Percentiles rank a stretch among this genome's conserved stretches.
Conservation (phyloP, 1,139 yeast species). For the Yamadazyma taylorii region DNA sequence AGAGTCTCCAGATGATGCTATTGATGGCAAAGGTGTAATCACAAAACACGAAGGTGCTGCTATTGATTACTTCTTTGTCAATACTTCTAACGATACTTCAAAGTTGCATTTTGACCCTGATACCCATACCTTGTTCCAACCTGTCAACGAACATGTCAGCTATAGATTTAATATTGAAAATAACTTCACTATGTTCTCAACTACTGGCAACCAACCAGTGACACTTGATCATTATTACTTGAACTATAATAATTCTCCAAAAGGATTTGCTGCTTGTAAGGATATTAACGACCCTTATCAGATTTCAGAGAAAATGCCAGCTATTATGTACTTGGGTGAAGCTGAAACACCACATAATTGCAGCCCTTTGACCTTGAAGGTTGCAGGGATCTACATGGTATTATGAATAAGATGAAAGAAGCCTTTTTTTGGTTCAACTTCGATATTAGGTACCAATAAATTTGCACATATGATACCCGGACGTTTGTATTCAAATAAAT, state of each 20-base stretch:
- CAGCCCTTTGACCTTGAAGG: slow-evolving; percentile 3
- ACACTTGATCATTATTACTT: slow-evolving; percentile 3
- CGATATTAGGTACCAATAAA: too few species aligned
- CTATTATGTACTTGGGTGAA: neutral
- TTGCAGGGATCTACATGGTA: slow-evolving; percentile 1
- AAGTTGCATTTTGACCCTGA: slow-evolving; percentile 2
- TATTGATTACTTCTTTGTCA: neutral
- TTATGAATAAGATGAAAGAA: too few species aligned
- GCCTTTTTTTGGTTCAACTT: too few species aligned
- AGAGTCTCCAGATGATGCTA: slow-evolving; percentile 1
- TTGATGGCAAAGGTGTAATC: slow-evolving; percentile 2
- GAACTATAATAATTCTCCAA: neutral
- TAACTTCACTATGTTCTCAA: slow-evolving; percentile 2
- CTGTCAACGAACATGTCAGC: neutral
- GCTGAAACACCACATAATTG: slow-evolving; percentile 2
- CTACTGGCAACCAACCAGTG: slow-evolving; percentile 3
- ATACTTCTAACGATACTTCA: neutral
- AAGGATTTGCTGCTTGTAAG: slow-evolving; percentile 4
- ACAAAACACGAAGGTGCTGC: slow-evolving; percentile 1
- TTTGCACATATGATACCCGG: neutral
- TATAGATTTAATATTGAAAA: slow-evolving; percentile 2
- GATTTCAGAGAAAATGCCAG: slow-evolving; percentile 1
- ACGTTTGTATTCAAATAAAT: too few species aligned
- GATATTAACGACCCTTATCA: slow-evolving; percentile 3
- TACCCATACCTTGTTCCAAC: slow-evolving; percentile 2